Evolutionary conservation across 768 basidiomycete genomes (phyloP), one percentile per base, ranked within the genome.

Genomic region (Leucosporidium creatinivorum): DNA sequence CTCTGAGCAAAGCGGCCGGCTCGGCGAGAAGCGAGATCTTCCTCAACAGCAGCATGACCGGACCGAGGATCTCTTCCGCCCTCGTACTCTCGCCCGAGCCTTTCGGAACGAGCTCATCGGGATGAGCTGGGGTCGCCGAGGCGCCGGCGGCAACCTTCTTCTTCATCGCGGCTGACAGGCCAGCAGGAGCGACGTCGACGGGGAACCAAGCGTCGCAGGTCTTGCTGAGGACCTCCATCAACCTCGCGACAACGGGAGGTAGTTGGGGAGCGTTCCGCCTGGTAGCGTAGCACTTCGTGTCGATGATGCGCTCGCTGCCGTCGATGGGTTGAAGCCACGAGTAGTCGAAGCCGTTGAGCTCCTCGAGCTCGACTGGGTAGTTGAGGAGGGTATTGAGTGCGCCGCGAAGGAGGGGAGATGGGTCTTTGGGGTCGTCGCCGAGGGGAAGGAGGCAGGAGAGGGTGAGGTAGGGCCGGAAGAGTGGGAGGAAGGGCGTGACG

Each of bases 21-120:
- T 83, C 88, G 23, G 81, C 77, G 68, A 87, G 88, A 50, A 92
- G 78, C 66, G 87, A 84, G 48, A 74, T 48, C 61, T 76, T 76
- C 9, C 86, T 84, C 58, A 96, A 77, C 49, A 98, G 82, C 19
- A 93, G 79, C 28, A 87, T 81, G 17, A 96, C 79, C 1, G 93
- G 93, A 5, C 86, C 82, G 48, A 93, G 79, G 1, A 85, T 76
- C 61, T 94, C 91, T 74, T 97, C 93, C 50, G 93, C 76, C 30
- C 83, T 79, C n/a, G 21, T 54, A 30, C 69, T 63, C 18, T 68
- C 62, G 7, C 68, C 67, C 26, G 57, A 36, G 3, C 67, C 70
- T 0, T 48, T 39, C 47, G 61, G 33, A n/a, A 72, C 50, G 59
- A 68, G 66, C 58, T 72, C 70, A 55, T 72, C 70, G 10, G 70